Evolutionary conservation across 1,284 basidiomycete species (phyloP).

Genomic region (Coniophora puteana): DNA sequence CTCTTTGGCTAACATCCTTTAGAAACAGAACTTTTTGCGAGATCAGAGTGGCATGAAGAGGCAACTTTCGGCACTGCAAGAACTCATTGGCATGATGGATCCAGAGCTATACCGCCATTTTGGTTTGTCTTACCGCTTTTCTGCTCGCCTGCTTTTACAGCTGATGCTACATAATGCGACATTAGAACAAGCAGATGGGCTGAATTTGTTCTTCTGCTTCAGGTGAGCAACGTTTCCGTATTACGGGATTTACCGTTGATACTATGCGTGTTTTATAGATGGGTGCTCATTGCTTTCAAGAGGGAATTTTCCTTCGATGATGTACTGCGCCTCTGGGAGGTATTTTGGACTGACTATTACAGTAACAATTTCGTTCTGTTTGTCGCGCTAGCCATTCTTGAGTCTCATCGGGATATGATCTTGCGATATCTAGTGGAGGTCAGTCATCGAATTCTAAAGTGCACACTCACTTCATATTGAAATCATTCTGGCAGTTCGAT

Average conservation of each 20-base stretch:
- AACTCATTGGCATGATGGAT: constrained; percentile 91
- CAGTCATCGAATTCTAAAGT: constrained; percentile 18
- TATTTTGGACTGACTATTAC: constrained; percentile 93
- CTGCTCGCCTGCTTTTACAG: constrained; percentile 4
- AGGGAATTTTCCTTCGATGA: constrained; percentile 92
- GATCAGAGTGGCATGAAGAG: constrained; percentile 98
- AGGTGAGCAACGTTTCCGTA: constrained; percentile 47
- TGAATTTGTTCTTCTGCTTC: constrained; percentile 99
- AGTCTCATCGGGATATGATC: constrained; percentile 92
- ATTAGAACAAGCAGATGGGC: constrained; percentile 86
- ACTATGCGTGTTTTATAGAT: constrained; percentile 38
- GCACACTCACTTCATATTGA: constrained; percentile 9
- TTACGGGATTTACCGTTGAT: neutral
- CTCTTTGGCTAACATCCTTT: too few species aligned
- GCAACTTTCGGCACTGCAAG: constrained; percentile 86
- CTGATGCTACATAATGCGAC: constrained; percentile 32
- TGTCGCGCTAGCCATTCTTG: constrained; percentile 88
- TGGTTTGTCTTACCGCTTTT: constrained; percentile 39
- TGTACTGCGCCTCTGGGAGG: constrained; percentile 91
- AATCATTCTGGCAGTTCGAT: constrained; percentile 53
- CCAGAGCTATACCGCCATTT: constrained; percentile 88
- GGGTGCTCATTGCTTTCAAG: constrained; percentile 91
- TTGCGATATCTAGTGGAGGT: constrained; percentile 91
- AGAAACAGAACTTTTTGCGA: constrained; percentile 94
- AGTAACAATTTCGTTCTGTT: constrained; percentile 90